Evolutionary conservation across 2,329 filamentous ascomycete species (phyloP).

Genomic region (Ophiobolus disseminans): DNA sequence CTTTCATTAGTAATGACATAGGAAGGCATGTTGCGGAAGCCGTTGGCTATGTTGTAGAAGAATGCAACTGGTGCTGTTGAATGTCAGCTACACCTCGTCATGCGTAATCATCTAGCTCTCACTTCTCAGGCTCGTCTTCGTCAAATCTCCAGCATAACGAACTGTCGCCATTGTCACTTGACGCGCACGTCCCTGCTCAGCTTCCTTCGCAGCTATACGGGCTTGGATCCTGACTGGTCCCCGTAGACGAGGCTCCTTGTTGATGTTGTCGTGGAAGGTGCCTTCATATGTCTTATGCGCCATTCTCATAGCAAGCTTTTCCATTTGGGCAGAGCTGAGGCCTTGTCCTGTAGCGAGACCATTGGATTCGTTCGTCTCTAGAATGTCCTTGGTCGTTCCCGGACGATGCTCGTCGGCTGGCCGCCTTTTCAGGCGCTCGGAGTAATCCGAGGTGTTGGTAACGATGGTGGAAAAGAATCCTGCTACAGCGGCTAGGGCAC

Average conservation of each 20-base stretch:
- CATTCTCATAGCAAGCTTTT: constrained; percentile 23
- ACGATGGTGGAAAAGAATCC: constrained; percentile 15
- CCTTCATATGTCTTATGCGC: constrained; percentile 21
- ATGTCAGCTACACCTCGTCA: background rate
- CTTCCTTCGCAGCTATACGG: constrained; percentile 10
- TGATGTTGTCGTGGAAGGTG: constrained; percentile 12
- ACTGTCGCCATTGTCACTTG: constrained; percentile 22
- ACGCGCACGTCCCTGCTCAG: constrained; percentile 16
- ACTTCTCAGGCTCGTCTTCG: constrained; percentile 18
- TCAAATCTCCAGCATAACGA: constrained; percentile 20
- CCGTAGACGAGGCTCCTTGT: background rate
- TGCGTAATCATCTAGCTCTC: background rate
- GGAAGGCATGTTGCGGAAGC: constrained; percentile 25
- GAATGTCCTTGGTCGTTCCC: too few species aligned
- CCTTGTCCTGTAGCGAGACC: background rate
- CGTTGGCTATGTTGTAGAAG: constrained; percentile 30
- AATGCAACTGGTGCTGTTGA: constrained; percentile 22
- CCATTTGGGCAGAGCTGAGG: constrained; percentile 8
- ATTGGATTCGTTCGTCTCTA: background rate
- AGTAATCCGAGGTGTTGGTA: constrained; percentile 20
- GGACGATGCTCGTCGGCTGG: background rate
- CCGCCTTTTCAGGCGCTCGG: constrained; percentile 13
- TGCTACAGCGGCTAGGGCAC: constrained; percentile 17
- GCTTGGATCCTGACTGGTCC: constrained; percentile 5
- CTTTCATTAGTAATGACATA: constrained; percentile 22